Conservation (phyloP, 116 monocot species). For the Thalassia testudinum region DNA sequence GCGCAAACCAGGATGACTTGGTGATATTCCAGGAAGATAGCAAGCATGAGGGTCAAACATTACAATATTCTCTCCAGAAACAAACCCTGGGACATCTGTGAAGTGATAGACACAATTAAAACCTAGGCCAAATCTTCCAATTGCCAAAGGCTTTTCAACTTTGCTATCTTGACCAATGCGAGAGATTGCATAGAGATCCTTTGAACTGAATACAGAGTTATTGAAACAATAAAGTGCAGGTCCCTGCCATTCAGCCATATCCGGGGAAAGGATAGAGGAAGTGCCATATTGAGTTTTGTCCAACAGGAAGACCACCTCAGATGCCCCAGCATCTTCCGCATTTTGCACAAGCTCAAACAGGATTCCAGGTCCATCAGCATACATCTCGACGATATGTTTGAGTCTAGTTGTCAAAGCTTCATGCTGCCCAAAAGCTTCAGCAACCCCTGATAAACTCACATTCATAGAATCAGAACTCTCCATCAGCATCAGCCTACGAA, state of each 20-base stretch:
- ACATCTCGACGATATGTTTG: slow-evolving; percentile 99
- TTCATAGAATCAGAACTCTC: slow-evolving; percentile 99
- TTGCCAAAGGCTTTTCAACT: slow-evolving; percentile 87
- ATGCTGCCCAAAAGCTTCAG: slow-evolving; percentile 99
- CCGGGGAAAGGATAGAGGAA: slow-evolving; percentile 93
- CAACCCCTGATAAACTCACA: slow-evolving; percentile 91
- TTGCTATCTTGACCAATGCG: slow-evolving; percentile 98
- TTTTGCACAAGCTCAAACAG: slow-evolving; percentile 99
- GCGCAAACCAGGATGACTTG: slow-evolving; percentile 85
- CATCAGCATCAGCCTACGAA: slow-evolving; percentile 84
- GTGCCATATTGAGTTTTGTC: slow-evolving; percentile 96
- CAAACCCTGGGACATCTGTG: slow-evolving; percentile 96
- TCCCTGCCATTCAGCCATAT: slow-evolving; percentile 99
- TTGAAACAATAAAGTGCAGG: slow-evolving; percentile 99
- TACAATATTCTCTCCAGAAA: slow-evolving; percentile 97
- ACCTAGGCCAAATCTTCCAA: slow-evolving; percentile 97
- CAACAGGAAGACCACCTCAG: slow-evolving; percentile 90
- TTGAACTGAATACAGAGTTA: slow-evolving; percentile 85
- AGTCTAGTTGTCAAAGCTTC: slow-evolving; percentile 97
- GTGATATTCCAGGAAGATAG: slow-evolving; percentile 91
- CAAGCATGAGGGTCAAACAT: slow-evolving; percentile 98
- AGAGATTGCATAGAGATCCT: slow-evolving; percentile 98
- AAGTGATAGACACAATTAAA: slow-evolving; percentile 99
- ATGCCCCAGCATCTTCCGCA: slow-evolving; percentile 98
- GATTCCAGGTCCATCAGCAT: slow-evolving; percentile 98